Base-by-base conservation (phyloP, 345 rosid species). In the Arabidopsis arenosa region DNA sequence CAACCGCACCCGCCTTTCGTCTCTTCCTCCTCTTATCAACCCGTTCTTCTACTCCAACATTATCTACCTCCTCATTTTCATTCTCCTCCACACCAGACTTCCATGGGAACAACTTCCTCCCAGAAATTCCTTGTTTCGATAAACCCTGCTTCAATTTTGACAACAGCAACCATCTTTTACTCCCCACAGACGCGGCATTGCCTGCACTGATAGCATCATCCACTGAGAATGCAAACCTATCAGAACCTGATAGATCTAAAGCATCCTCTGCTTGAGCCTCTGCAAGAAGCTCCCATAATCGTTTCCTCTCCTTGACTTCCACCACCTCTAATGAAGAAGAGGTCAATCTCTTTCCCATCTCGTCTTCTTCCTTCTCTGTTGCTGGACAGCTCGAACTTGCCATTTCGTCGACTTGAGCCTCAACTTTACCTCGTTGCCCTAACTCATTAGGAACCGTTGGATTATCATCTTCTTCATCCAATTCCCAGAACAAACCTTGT, bases 221-320 rank as follows among this genome's bases (percentile, higher is more conserved):
- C 11, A 92, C 90, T 0, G 97, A 92, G 80, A 94, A 94, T 2
- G 97, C 93, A 70, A 94, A 94, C 72, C 99, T 84, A 44, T 85
- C 96, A 1, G 99, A 89, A 53, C 99, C 99, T 3, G 99, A 90
- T 70, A 94, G 93, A 84, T 94, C 97, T 76, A 92, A 84, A 32
- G 97, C 97, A 41, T 94, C 97, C 74, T 92, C 96, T 4, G 84
- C 80, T 74, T 91, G 89, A 13, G 86, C 92, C 82, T 93, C 96
- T 0, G 91, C 93, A 60, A 94, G 86, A 74, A 85, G 88, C 83
- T 94, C 97, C 92, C 97, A 89, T 7, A 94, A 71, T 79, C 82
- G 48, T 67, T 81, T 75, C 74, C 86, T 87, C 70, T 79, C 76
- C 80, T 81, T 78, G 65, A 78, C 83, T 79, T 86, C 86, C 2